Evolutionary conservation across 2,329 filamentous ascomycete species (phyloP), one percentile per base, ranked within the genome.

Genomic region (Gaeumannomyces sp.): DNA sequence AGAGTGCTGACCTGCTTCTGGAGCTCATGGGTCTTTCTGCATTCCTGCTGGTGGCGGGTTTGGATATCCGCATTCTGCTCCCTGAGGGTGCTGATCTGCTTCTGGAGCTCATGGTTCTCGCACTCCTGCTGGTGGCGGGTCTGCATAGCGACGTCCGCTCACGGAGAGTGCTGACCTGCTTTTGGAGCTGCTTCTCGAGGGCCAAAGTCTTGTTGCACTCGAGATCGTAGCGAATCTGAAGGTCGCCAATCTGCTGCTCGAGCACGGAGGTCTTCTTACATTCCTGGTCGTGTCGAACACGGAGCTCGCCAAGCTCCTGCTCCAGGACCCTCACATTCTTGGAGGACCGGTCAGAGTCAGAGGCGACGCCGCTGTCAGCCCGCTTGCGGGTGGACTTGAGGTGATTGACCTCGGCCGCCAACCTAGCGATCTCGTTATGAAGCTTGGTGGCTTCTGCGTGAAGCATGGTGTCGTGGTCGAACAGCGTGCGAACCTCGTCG

Each of bases 391-490:
- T 53, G 45, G 45, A 53, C 45, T 53, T 53, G 45, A 53, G 45
- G n/a, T 25, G 45, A 10, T 53, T 22, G 45, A 53, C 19, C 45
- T 53, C 45, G 22, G 45, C 45, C 3, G 19, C n/a, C 45, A 53
- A 11, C 11, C 45, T 53, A 8, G 45, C 19, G 14, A 53, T 53
- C 22, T 53, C 45, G 22, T 11, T 25, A 22, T 53, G 45, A 53
- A 53, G 45, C 45, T 53, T 53, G 45, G 45, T 53, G 45, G 45
- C 45, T 11, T 53, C 45, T 1, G 45, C 14, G 45, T 53, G 45
- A 11, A 53, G 60, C 60, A 61, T 61, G 60, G 28, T 61, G 33
- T 61, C 38, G 33, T 61, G 60, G 10, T 61, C 60, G 25, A 38
- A 38, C n/a, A 61, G 60, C n/a, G 38, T 61, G 10, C 38, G 60